Conservation (phyloP, 306 rosid genomes). For the Corylus americana region DNA sequence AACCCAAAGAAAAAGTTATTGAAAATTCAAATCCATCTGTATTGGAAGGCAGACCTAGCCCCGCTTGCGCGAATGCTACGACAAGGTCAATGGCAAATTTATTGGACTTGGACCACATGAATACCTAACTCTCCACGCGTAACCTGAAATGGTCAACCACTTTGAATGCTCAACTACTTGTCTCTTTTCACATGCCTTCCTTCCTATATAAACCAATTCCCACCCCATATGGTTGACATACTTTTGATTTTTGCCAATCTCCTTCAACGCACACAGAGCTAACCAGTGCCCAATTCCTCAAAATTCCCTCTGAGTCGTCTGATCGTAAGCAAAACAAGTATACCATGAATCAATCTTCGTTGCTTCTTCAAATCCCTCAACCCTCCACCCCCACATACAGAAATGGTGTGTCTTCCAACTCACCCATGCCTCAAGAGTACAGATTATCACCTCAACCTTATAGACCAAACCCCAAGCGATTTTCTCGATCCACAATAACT, state of each 20-base stretch:
- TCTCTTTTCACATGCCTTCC: background rate
- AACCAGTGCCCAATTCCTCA: background rate
- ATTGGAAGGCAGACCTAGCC: too few species aligned
- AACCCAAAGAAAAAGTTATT: too few species aligned
- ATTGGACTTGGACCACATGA: too few species aligned
- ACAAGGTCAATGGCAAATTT: too few species aligned
- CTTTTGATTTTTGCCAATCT: too few species aligned
- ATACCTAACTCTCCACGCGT: too few species aligned
- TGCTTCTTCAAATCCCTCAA: background rate
- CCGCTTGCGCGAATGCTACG: too few species aligned
- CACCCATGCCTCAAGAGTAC: too few species aligned
- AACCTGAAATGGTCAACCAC: too few species aligned
- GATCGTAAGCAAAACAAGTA: background rate
- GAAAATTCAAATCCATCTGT: too few species aligned
- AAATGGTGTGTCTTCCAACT: too few species aligned
- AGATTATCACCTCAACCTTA: background rate
- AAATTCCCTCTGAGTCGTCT: background rate
- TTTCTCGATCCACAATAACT: background rate
- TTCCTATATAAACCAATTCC: background rate
- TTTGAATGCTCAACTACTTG: background rate
- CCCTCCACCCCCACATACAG: background rate
- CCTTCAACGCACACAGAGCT: background rate
- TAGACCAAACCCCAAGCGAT: background rate
- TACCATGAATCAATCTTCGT: background rate
- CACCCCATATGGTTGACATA: background rate